Base-by-base conservation (phyloP, 2,329 filamentous ascomycete genomes). In the Alternaria angustiovoidea region DNA sequence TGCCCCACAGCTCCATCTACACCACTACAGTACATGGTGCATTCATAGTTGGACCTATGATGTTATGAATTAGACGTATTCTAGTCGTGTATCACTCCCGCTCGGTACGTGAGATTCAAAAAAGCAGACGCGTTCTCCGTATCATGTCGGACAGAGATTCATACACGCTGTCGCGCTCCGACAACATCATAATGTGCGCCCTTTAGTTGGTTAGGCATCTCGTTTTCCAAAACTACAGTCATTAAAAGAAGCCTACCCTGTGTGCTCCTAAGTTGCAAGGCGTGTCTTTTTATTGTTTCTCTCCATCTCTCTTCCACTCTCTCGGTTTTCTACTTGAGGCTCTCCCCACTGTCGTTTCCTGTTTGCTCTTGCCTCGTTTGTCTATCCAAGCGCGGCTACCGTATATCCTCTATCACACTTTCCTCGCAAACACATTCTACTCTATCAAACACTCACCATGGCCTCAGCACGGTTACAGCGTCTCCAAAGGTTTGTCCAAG, bases 401-500 rank as follows among this genome's bases (percentile, higher is more conserved):
- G 24, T 46, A 26, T 46, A 36, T 20, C 44, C 43, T 42, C 16
- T 44, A 48, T 41, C 16, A 22, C 44, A 39, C 42, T 54, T 28
- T 47, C 14, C 9, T 43, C 22, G 9, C 54, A 52, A 48, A 44
- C 54, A 43, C 41, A 16, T 20, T 26, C 18, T 24, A 16, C 14
- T n/a, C 42, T 54, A 18, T 44, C 57, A 43, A n/a, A 30, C 32
- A n/a, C 11, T 43, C 57, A 65, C 24, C 44, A 75, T 75, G 74
- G 54, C 65, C 24, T 48, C 64, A 7, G 63, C 63, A 12, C 71
- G 71, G 22, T 66, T 77, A 11, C 61, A 68, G 32, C 71, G 69
- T 6, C 64, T 78, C 9, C 57, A 57, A 41, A 61, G 59, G 43
- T 59, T 71, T 5, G 42, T 70, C 0, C 52, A 71, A 28, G 34